Percentiles rank a stretch among this genome's conserved stretches.
These are phyloP conservation scores for Avicennia marina DNA, from an alignment of 257 asterid genomes.

Conservation along the genomic window DNA sequence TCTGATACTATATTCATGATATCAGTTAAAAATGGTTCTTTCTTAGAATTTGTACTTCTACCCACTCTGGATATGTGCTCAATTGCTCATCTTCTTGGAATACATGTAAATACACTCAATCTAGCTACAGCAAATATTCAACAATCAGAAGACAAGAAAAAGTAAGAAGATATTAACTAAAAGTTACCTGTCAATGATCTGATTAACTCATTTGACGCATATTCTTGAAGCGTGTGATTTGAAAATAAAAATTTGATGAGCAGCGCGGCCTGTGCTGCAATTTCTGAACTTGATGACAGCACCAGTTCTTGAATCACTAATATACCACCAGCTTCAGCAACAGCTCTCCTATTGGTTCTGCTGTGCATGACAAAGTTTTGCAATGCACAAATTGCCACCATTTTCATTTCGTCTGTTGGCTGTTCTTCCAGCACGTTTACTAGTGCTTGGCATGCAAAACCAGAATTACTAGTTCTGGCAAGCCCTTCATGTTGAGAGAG, in stretches of 20 bases:
- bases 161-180: conserved; percentile 5
- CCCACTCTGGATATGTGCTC: neutral
- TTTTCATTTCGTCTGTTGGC: conserved; percentile 68
- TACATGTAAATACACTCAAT: neutral
- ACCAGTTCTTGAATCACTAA: conserved; percentile 71
- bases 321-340: conserved; percentile 85
- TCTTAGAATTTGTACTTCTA: conserved; percentile 4
- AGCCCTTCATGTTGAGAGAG: conserved; percentile 92
- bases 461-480: conserved; percentile 72
- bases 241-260: conserved; percentile 70
- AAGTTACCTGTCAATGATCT: conserved; percentile 71
- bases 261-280: conserved; percentile 63
- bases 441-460: conserved; percentile 74
- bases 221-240: conserved; percentile 87
- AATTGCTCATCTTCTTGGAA: conserved; percentile 3
- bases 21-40: too few species aligned
- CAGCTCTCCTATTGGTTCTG: conserved; percentile 81
- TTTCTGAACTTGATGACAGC: conserved; percentile 52
- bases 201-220: conserved; percentile 71
- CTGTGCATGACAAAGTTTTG: conserved; percentile 81
- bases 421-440: conserved; percentile 62
- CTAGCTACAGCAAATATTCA: neutral
- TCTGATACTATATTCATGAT: too few species aligned
- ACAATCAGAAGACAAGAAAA: conserved; percentile 5
- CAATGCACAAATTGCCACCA: conserved; percentile 78